Evolutionary conservation across 352 stramenopile genomes (phyloP), one percentile per base, ranked within the genome.

Genomic region (Phytophthora sansomeana): DNA sequence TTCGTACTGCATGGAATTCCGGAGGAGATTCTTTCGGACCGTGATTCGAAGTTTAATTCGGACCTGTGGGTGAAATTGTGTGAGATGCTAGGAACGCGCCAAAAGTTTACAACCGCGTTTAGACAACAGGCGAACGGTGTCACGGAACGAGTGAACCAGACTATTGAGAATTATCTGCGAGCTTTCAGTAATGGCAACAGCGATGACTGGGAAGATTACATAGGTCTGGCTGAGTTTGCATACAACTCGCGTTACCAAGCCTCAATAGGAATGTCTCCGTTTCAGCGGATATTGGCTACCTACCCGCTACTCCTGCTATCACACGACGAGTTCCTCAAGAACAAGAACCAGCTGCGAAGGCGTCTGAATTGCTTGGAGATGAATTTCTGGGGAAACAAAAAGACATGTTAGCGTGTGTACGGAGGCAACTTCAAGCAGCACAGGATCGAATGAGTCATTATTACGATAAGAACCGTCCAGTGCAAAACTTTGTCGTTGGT

Each of bases 91-190:
- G 48, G 57, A 8, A 58, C 57, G 8, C n/a, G 56, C 5, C 59
- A 66, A 29, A 68, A 63, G 8, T 19, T 69, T 28, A 58, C 42
- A 11, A 44, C 46, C 1, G 53, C 67, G 6, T 67, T 61, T 39
- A 48, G 30, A 0, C 61, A 61, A 4, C 52, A 70, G n/a, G n/a
- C n/a, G n/a, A n/a, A n/a, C n/a, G n/a, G n/a, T n/a, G n/a, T n/a
- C n/a, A n/a, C n/a, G 26, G 67, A 74, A 38, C 30, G 44, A 5
- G 2, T 74, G 0, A 70, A 74, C n/a, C 59, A 70, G n/a, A 62
- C 47, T 3, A 55, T 70, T 28, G 52, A 65, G 3, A 64, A 59
- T 26, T 71, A 50, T 14, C 17, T 69, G 10, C 49, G 56, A 1
- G 33, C 46, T 1, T 66, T n/a, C 56, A 38, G 6, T 16, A 41